Base-by-base conservation (phyloP, 805 yeast genomes). In the Candida pseudoglaebosa region DNA sequence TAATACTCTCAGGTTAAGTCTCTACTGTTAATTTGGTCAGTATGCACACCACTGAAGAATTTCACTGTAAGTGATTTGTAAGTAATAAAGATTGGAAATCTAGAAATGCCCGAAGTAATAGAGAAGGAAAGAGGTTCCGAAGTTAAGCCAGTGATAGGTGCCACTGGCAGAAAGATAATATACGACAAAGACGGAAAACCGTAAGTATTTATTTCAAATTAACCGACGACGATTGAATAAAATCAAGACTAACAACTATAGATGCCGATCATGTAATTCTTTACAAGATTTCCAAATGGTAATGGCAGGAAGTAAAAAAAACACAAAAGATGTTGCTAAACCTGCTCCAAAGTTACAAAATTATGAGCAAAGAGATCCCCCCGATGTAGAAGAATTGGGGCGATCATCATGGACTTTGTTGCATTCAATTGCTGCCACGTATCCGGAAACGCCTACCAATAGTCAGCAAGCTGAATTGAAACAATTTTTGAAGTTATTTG, bases 131-230 rank as follows among this genome's bases (percentile, higher is more conserved):
- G 16, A 4, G 4, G 4, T 9, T 13, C 6, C 5, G 19, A n/a
- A 28, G 28, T 38, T 8, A 55, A 47, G 47, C 80, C 83, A 0
- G 69, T 49, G 9, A 48, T 69, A 35, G 87, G 87, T 0, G 66
- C 75, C 2, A 56, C 74, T 16, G 95, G 95, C 0, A 69, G 82
- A 34, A 78, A 76, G 48, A 82, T 88, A 42, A 61, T 87, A 16
- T 78, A 85, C 41, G 96, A 86, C 54, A 81, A 86, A 56, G 83
- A 91, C 60, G 98, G 98, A 1, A 90, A 87, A 60, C 97, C 97
- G 89, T 85, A 70, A 57, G 93, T 78, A 43, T 7, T 17, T 17
- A 17, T 26, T 21, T 15, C 20, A 28, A 9, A 12, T 24, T 4
- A 16, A 12, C 13, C 16, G 26, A 12, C 26, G 12, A 22, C 10